These are phyloP conservation scores for Lepiota brunneoincarnata DNA, from an alignment of 768 basidiomycete species.

Conservation along the genomic window DNA sequence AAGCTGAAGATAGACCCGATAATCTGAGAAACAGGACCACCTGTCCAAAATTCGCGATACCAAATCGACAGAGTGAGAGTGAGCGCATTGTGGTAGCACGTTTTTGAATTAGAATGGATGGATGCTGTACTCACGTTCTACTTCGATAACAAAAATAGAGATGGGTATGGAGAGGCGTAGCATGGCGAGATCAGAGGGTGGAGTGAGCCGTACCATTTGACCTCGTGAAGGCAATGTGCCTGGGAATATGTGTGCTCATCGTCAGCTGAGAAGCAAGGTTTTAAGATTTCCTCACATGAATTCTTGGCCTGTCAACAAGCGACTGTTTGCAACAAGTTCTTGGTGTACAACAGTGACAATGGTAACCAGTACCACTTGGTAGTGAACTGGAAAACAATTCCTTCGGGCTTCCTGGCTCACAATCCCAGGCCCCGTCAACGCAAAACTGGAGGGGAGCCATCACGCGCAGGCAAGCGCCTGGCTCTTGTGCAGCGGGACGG, in stretches of 20 bases:
- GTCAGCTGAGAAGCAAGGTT: too few relatives aligned
- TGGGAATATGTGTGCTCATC: neutral
- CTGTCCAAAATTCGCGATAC: neutral
- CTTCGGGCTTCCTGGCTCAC: too few relatives aligned
- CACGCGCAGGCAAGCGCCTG: too few relatives aligned
- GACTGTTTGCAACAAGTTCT: too few relatives aligned
- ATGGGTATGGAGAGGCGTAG: neutral
- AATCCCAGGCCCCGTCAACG: too few relatives aligned
- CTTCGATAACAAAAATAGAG: slow-evolving; percentile 3
- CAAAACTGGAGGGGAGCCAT: too few relatives aligned
- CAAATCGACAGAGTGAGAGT: neutral
- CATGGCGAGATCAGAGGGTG: neutral
- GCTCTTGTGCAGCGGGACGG: too few relatives aligned
- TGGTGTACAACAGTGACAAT: too few relatives aligned
- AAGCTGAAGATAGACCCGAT: neutral
- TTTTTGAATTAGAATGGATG: neutral
- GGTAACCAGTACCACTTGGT: too few relatives aligned
- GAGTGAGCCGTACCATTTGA: slow-evolving; percentile 5
- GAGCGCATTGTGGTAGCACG: neutral
- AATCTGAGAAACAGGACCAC: neutral
- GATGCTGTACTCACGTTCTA: neutral
- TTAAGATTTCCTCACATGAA: too few relatives aligned
- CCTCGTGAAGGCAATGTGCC: neutral
- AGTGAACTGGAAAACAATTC: too few relatives aligned
- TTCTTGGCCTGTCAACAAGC: too few relatives aligned